phyloP scores from a whole-genome alignment of 1,284 basidiomycete species.

The Blastosporella zonata region DNA sequence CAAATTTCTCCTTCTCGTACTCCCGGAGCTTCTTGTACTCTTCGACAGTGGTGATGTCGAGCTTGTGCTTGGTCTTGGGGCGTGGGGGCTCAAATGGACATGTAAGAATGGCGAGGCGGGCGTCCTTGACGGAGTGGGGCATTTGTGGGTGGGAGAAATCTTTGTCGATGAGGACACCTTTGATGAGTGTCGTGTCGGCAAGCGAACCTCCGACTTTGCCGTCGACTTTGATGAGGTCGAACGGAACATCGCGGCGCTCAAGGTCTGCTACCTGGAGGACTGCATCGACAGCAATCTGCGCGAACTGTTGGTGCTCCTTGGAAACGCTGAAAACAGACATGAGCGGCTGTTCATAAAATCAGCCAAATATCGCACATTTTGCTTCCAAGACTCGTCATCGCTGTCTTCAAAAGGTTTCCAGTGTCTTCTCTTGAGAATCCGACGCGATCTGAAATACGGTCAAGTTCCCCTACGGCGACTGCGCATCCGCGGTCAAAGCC shows the following conservation, averaged over 20 bases:
- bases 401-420: slow-evolving; percentile 87
- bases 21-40: slow-evolving; percentile 94
- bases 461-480: slow-evolving; percentile 87
- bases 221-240: slow-evolving; percentile 99
- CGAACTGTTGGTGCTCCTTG: slow-evolving; percentile 93
- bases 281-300: slow-evolving; percentile 96
- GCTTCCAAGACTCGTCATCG: slow-evolving; percentile 94
- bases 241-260: slow-evolving; percentile 92
- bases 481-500: slow-evolving; percentile 94
- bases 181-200: slow-evolving; percentile 90
- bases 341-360: slow-evolving; percentile 11
- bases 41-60: slow-evolving; percentile 97
- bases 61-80: slow-evolving; percentile 99
- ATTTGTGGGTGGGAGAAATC: slow-evolving; percentile 99
- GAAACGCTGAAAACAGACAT: slow-evolving; percentile 69
- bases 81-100: slow-evolving; percentile 99
- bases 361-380: slow-evolving; percentile 76
- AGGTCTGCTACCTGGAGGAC: slow-evolving; percentile 95
- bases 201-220: slow-evolving; percentile 98
- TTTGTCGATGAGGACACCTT: slow-evolving; percentile 97
- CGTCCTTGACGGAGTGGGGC: slow-evolving; percentile 86
- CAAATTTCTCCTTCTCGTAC: slow-evolving; percentile 96
- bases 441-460: slow-evolving; percentile 90
- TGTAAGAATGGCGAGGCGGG: slow-evolving; percentile 93
- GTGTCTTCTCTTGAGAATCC: slow-evolving; percentile 83